phyloP scores from a whole-genome alignment of 1,284 basidiomycete genomes.

The Boletus semigastroideus region DNA sequence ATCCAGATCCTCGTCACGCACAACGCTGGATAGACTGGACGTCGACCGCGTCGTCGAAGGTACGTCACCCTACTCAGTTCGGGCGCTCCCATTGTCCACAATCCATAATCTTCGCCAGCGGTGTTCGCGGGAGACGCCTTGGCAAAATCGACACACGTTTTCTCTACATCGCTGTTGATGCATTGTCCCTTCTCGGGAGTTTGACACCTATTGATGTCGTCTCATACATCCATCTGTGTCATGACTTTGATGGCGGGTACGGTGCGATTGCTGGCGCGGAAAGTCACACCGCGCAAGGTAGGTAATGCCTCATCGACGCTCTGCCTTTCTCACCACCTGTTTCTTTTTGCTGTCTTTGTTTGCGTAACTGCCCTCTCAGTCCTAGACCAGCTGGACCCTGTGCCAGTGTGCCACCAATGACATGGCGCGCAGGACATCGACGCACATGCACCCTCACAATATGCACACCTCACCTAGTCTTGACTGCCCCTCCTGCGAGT shows the following conservation, averaged over 20 bases:
- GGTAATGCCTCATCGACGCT: conserved; percentile 12
- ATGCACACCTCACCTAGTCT: too few species aligned
- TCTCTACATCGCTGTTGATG: conserved; percentile 81
- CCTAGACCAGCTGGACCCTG: conserved; percentile 80
- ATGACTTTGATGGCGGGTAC: conserved; percentile 96
- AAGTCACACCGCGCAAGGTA: conserved; percentile 91
- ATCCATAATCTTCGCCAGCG: conserved; percentile 64
- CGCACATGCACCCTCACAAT: too few species aligned
- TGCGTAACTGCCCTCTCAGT: conserved; percentile 89
- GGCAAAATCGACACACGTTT: conserved; percentile 95
- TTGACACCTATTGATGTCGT: conserved; percentile 65
- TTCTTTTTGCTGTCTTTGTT: conserved; percentile 70
- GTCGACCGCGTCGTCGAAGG: conserved; percentile 73
- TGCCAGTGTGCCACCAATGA: too few species aligned
- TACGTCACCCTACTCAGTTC: conserved; percentile 31
- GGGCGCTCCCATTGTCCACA: neutral
- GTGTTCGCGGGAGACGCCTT: conserved; percentile 89
- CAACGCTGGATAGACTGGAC: conserved; percentile 74
- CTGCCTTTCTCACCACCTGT: neutral
- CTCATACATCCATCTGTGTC: conserved; percentile 73
- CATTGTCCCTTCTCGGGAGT: conserved; percentile 78
- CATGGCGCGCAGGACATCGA: too few species aligned
- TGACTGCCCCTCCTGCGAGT: too few species aligned
- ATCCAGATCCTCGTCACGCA: conserved; percentile 88
- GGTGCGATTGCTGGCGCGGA: conserved; percentile 84